Percentiles rank a stretch among this genome's conserved stretches.
These are phyloP conservation scores for Saccharomyces mikatae DNA, from an alignment of 805 yeast species.

Conservation along the genomic window DNA sequence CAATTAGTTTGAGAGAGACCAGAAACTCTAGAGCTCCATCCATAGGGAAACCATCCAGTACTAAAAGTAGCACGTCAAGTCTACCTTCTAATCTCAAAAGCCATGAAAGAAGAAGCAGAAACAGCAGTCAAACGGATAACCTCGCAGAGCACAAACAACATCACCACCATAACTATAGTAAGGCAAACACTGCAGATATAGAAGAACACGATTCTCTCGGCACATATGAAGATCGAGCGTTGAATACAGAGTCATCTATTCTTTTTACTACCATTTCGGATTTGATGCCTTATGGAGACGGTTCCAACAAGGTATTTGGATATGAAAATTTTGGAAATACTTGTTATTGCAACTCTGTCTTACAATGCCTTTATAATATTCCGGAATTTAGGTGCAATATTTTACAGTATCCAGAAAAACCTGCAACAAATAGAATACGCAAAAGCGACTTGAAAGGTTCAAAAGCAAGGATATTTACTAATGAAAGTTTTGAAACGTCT, in stretches of 20 bases:
- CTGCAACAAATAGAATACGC: conserved; percentile 28
- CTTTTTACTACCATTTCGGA: neutral
- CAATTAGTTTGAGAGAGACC: neutral
- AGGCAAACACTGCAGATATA: neutral
- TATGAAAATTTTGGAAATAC: conserved; percentile 86
- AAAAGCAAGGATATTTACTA: conserved; percentile 29
- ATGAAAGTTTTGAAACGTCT: conserved; percentile 19
- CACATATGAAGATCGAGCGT: neutral
- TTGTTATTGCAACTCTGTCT: conserved; percentile 87
- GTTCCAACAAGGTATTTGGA: conserved; percentile 63
- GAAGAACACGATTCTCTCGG: neutral
- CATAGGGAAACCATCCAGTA: neutral
- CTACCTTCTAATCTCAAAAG: conserved; percentile 1
- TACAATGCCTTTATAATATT: conserved; percentile 80
- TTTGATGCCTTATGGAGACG: conserved; percentile 49
- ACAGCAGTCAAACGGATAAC: neutral
- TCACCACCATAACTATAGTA: neutral
- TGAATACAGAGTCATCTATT: neutral
- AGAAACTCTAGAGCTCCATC: neutral
- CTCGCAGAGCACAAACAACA: neutral
- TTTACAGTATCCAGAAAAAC: conserved; percentile 39
- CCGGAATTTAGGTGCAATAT: conserved; percentile 55
- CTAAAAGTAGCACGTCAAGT: neutral
- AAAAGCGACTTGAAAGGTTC: conserved; percentile 35
- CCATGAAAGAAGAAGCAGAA: conserved; percentile 3